Conservation (phyloP, 495 filamentous ascomycete species). For the Penicillium simplicissimum region DNA sequence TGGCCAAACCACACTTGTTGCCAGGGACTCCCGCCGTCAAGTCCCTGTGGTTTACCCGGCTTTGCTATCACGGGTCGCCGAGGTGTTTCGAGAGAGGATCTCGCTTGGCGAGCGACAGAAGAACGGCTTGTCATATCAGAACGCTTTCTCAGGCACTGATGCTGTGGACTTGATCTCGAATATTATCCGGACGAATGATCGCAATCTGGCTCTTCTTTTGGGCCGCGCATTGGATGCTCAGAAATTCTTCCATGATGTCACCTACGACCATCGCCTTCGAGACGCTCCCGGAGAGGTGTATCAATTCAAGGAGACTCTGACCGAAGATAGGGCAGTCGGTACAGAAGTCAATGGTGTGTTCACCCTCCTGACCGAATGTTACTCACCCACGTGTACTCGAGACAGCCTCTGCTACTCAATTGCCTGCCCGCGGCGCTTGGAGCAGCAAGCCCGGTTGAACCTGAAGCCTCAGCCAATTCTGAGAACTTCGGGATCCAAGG, state of each 20-base stretch:
- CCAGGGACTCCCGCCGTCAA: constrained; percentile 51
- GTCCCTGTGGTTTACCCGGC: constrained; percentile 91
- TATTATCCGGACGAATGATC: constrained; percentile 95
- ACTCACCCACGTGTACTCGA: constrained; percentile 93
- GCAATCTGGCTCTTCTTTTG: constrained; percentile 91
- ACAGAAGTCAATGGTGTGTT: constrained; percentile 95
- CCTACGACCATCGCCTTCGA: constrained; percentile 92
- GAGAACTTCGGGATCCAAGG: constrained; percentile 74
- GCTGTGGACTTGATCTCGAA: constrained; percentile 92
- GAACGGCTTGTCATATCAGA: constrained; percentile 96
- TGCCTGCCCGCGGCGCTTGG: constrained; percentile 89
- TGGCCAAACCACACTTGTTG: constrained; percentile 42
- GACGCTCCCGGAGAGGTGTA: constrained; percentile 92
- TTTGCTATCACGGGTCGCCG: constrained; percentile 83
- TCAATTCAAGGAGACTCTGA: constrained; percentile 90
- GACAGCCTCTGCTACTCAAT: constrained; percentile 98
- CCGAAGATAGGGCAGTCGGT: constrained; percentile 71
- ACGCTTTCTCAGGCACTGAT: constrained; percentile 90
- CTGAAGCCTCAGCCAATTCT: constrained; percentile 87
- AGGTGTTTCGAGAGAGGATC: constrained; percentile 86
- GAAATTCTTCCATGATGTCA: constrained; percentile 99
- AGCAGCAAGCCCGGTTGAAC: constrained; percentile 92
- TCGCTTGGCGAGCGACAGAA: constrained; percentile 83
- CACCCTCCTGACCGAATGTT: constrained; percentile 93
- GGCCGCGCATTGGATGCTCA: constrained; percentile 94